These are phyloP conservation scores for Rhazya stricta DNA, from an alignment of 257 asterid species.

Conservation along the genomic window DNA sequence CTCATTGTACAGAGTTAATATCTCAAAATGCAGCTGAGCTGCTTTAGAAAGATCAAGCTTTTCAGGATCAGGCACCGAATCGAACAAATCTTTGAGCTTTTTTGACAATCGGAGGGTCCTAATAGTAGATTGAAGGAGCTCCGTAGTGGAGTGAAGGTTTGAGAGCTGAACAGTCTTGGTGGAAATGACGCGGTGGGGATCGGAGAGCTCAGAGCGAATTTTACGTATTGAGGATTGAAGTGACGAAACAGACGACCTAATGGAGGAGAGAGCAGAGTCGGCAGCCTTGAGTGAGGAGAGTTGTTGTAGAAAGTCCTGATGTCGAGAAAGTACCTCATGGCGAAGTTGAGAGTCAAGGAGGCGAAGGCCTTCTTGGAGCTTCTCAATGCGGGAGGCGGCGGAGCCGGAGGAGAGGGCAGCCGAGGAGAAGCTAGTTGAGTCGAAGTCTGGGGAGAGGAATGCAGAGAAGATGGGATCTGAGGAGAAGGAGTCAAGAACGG, in stretches of 20 bases:
- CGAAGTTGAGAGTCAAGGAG: conserved; percentile 81
- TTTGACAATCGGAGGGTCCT: conserved; percentile 55
- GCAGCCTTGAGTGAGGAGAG: conserved; percentile 72
- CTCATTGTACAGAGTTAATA: conserved; percentile 63
- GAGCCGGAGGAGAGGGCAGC: conserved; percentile 95
- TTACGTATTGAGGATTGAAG: conserved; percentile 72
- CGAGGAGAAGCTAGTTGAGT: conserved; percentile 88
- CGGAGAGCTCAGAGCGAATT: conserved; percentile 75
- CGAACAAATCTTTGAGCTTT: conserved; percentile 61
- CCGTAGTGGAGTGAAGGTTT: conserved; percentile 59
- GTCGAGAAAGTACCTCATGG: conserved; percentile 81
- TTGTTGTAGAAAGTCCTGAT: conserved; percentile 71
- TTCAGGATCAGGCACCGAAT: conserved; percentile 46
- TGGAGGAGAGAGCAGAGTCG: conserved; percentile 68
- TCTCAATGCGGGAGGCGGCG: conserved; percentile 89
- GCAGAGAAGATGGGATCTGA: conserved; percentile 82
- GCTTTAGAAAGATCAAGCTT: conserved; percentile 87
- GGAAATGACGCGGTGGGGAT: conserved; percentile 63
- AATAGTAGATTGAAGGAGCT: conserved; percentile 59
- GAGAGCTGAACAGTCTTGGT: conserved; percentile 65
- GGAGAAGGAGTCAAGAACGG: conserved; percentile 55
- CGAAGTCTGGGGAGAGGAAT: conserved; percentile 76
- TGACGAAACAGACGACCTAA: conserved; percentile 67
- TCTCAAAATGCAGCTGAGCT: conserved; percentile 87
- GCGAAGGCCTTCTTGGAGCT: conserved; percentile 82